Base-by-base conservation (phyloP, 805 yeast genomes). In the Kockiozyma suomiensis region DNA sequence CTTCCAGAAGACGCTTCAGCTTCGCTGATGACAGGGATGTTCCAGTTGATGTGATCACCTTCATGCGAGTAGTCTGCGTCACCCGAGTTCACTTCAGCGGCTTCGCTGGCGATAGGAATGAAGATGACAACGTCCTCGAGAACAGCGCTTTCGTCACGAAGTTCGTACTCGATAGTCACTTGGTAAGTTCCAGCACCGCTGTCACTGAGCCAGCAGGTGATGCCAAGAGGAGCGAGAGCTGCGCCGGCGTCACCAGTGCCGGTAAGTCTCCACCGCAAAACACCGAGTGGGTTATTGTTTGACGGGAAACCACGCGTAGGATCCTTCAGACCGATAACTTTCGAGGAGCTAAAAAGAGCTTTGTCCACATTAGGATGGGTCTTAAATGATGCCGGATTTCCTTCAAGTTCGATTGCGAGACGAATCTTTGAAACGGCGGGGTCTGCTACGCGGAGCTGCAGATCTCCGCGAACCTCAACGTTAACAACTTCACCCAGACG, bases 331-430 rank as follows among this genome's bases (percentile, higher is more conserved):
- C 87, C 87, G 69, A 94, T 84, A 45, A 81, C 74, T 59, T 81
- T 78, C 15, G 78, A 73, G 13, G 81, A 72, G 47, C 81, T 79
- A 74, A 93, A 94, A 70, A 83, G 74, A 43, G 76, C 77, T 70
- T 88, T 86, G 76, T 94, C 97, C 66, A 94, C 96, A 72, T 93
- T 92, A 65, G 99, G 99, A 78, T 94, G 97, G 15, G 98, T 91
- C 75, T 92, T 92, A 78, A 83, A 94, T 48, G 85, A 78, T 65
- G 77, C 83, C 74, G 40, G 78, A 74, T 80, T 75, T 43, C 78
- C 75, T 32, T 81, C 80, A 25, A 54, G 30, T 23, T 75, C 78
- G 43, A 85, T 79, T 43, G 77, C 73, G 65, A 94, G 80, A 71
- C 82, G 83, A 56, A 90, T 82, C 67, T 81, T 82, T 13, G 96